phyloP scores from a whole-genome alignment of 2,329 filamentous ascomycete genomes.

The Exophiala lecanii-corni region DNA sequence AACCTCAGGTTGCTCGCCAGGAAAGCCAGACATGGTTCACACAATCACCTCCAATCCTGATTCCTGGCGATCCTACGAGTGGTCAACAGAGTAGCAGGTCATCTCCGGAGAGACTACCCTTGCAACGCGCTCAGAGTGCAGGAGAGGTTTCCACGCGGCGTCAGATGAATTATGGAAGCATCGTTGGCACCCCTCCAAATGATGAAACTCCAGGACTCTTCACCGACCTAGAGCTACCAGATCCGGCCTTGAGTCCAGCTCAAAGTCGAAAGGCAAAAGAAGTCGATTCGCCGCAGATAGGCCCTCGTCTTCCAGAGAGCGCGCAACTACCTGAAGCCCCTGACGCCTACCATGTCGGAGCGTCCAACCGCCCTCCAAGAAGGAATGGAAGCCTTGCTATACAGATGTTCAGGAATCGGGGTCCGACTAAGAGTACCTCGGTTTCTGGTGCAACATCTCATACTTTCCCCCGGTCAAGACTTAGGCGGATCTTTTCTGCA shows the following conservation, averaged over 20 bases:
- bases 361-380: conserved; percentile 7
- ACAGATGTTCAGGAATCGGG: conserved; percentile 15
- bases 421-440: conserved; percentile 12
- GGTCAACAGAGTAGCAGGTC: not conserved
- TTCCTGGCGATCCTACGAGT: conserved; percentile 35
- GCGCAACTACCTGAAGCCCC: conserved; percentile 13
- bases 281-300: not conserved
- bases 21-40: conserved; percentile 27
- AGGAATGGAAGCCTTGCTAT: conserved; percentile 13
- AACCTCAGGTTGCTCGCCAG: conserved; percentile 19
- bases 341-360: conserved; percentile 21
- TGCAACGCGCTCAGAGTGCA: conserved; percentile 4
- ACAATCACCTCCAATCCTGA: conserved; percentile 34
- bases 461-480: conserved; percentile 32
- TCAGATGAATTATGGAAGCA: conserved; percentile 59
- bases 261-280: conserved; percentile 7
- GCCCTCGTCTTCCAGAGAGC: conserved; percentile 11
- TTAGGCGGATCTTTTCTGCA: conserved; percentile 37
- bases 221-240: conserved; percentile 56
- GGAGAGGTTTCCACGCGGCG: not conserved
- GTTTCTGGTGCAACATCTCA: conserved; percentile 24
- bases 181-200: conserved; percentile 48
- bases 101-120: conserved; percentile 18
- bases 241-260: conserved; percentile 52
- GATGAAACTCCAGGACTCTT: conserved; percentile 29